A percentile compares a stretch with the other conserved stretches of the same genome.
Conservation (phyloP, 2,329 filamentous ascomycete genomes). For the Colletotrichum cordylinicola region DNA sequence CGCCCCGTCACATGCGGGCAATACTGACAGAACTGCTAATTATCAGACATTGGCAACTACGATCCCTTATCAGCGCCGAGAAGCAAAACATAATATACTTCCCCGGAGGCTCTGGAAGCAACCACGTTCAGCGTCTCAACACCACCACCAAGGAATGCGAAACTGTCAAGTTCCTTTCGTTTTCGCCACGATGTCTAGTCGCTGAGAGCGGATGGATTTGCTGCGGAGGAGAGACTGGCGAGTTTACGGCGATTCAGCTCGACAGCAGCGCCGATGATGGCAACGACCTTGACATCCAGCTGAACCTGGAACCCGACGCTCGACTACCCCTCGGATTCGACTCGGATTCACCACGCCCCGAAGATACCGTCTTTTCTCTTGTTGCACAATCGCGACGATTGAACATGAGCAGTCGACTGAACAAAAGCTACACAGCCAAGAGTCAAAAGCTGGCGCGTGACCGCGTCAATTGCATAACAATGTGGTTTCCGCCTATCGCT, state of each 20-base stretch:
- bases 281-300: conserved; percentile 28
- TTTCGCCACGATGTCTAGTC: conserved; percentile 84
- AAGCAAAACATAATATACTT: conserved; percentile 84
- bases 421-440: conserved; percentile 53
- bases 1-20: not conserved
- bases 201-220: conserved; percentile 88
- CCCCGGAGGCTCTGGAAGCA: conserved; percentile 73
- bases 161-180: conserved; percentile 74
- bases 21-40: conserved; percentile 4
- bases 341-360: conserved; percentile 33
- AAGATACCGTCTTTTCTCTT: conserved; percentile 39
- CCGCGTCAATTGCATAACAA: conserved; percentile 70
- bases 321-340: conserved; percentile 32
- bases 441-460: conserved; percentile 62
- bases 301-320: conserved; percentile 39
- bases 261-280: conserved; percentile 39
- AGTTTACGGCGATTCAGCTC: conserved; percentile 82
- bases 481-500: conserved; percentile 61
- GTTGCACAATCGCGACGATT: conserved; percentile 37
- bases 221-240: conserved; percentile 85
- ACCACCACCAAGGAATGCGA: conserved; percentile 74
- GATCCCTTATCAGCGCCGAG: conserved; percentile 86
- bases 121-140: conserved; percentile 71
- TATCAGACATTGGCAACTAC: conserved; percentile 82
- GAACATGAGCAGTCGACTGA: conserved; percentile 38